Evolutionary conservation across 2,329 filamentous ascomycete genomes (phyloP).

Genomic region (Hypoxylon sp.): DNA sequence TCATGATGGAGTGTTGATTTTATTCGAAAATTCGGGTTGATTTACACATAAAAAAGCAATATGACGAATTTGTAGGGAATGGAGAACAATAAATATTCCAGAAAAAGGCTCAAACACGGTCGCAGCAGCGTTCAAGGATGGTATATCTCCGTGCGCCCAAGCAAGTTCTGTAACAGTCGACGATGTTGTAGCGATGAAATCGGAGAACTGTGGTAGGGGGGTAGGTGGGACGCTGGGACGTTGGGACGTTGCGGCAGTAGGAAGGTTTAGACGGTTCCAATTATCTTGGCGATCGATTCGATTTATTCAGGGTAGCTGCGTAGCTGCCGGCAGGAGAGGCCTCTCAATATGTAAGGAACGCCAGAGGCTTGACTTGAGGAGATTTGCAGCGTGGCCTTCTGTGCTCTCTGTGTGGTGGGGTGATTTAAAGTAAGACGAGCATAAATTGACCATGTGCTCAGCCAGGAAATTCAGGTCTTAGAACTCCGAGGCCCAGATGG

Average conservation of each 20-base stretch:
- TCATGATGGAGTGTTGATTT: constrained; percentile 37
- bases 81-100: constrained; percentile 25
- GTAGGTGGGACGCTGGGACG: constrained; percentile 1
- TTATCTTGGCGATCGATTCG: constrained; percentile 39
- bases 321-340: constrained; percentile 16
- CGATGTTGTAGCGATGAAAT: constrained; percentile 23
- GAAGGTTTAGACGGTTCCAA: constrained; percentile 27
- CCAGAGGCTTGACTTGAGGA: constrained; percentile 6
- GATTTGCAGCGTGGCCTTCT: constrained; percentile 8
- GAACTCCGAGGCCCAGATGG: constrained; percentile 5
- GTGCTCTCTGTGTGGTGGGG: constrained; percentile 23
- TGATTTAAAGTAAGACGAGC: constrained; percentile 15
- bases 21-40: constrained; percentile 9
- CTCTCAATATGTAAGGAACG: constrained; percentile 29
- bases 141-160: constrained; percentile 23
- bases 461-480: constrained; percentile 7
- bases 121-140: constrained; percentile 30
- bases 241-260: constrained; percentile 2
- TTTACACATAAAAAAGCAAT: background rate
- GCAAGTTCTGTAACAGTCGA: constrained; percentile 14
- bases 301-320: constrained; percentile 21
- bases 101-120: constrained; percentile 10
- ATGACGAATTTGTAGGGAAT: constrained; percentile 6
- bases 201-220: constrained; percentile 12
- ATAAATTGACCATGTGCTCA: constrained; percentile 21